Base-by-base conservation (phyloP, 306 rosid genomes). In the Cicer cuneatum region DNA sequence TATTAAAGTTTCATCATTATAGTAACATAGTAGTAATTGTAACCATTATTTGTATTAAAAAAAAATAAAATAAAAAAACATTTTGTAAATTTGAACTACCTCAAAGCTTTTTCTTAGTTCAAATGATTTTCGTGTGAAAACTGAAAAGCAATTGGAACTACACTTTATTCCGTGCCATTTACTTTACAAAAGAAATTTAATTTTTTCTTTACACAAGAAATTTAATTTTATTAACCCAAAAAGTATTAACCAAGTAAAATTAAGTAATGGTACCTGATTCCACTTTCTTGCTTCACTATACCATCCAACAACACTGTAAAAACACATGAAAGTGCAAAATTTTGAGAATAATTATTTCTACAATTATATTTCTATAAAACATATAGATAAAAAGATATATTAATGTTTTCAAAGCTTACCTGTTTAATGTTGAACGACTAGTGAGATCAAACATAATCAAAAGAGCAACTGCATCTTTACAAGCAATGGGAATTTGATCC, bases 391-490 rank as follows among this genome's bases (percentile, higher is more conserved):
- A 58, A 41, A 40, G 4, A 13, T 11, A 12, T 19, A 8, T 5
- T 53, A 47, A 73, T 15, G 29, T 24, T 24, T 35, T 37, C 40
- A 42, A 4, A 43, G 14, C 49, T 10, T 19, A 65, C 99, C 87
- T 88, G 52, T 90, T 88, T 5, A 94, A 87, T 29, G 99, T 92
- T 78, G 85, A 84, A 11, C 99, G 94, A 76, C 97, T 92, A 2
- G 97, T 92, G 43, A 94, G 97, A 84, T 94, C 99, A 33, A 94
- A 94, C 97, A 92, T 90, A 78, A 92, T 86, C 78, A 94, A 84
- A 85, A 94, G 86, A 10, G 99, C 99, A 8, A 90, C 99, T 2
- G 99, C 89, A 80, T 94, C 96, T 92, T 92, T 94, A 71, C 99
- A 94, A 66, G 99, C 99, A 16, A 92, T 77, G 12, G 99, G 96